Evolutionary conservation across 306 rosid species (phyloP).

Genomic region (Casuarina equisetifolia): DNA sequence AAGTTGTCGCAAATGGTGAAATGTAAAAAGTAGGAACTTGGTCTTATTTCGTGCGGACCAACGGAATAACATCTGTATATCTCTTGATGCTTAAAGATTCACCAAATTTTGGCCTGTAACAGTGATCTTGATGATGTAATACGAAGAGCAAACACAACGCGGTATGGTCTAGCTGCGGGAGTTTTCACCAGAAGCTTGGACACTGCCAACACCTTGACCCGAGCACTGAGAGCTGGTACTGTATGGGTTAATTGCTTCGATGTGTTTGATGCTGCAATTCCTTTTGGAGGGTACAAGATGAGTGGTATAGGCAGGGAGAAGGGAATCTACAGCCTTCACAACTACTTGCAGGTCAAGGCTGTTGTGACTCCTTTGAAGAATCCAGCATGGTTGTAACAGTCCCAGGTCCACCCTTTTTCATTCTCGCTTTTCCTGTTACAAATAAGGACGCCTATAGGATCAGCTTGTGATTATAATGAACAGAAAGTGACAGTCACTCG

Average conservation of each 20-base stretch:
- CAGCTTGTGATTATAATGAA: background rate
- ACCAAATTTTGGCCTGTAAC: background rate
- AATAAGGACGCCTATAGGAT: background rate
- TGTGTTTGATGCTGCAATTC: constrained; percentile 92
- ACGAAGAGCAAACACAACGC: constrained; percentile 57
- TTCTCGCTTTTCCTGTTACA: background rate
- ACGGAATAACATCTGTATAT: background rate
- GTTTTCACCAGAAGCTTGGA: constrained; percentile 63
- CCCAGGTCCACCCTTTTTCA: background rate
- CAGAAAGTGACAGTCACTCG: background rate
- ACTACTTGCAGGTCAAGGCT: constrained; percentile 87
- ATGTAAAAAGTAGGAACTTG: too few species aligned
- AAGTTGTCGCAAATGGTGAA: background rate
- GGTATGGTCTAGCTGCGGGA: constrained; percentile 85
- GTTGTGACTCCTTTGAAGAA: constrained; percentile 68
- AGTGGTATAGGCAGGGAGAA: constrained; percentile 89
- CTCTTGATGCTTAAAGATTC: background rate
- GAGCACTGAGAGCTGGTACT: constrained; percentile 77
- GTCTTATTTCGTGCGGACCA: too few species aligned
- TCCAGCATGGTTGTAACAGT: constrained; percentile 73
- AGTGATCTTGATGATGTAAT: constrained; percentile 79
- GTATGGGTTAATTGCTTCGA: constrained; percentile 92
- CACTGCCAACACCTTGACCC: constrained; percentile 66
- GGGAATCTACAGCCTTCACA: constrained; percentile 78
- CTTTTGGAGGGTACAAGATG: constrained; percentile 97